Evolutionary conservation across 495 filamentous ascomycete species (phyloP).

Genomic region (Hypoxylon fragiforme): DNA sequence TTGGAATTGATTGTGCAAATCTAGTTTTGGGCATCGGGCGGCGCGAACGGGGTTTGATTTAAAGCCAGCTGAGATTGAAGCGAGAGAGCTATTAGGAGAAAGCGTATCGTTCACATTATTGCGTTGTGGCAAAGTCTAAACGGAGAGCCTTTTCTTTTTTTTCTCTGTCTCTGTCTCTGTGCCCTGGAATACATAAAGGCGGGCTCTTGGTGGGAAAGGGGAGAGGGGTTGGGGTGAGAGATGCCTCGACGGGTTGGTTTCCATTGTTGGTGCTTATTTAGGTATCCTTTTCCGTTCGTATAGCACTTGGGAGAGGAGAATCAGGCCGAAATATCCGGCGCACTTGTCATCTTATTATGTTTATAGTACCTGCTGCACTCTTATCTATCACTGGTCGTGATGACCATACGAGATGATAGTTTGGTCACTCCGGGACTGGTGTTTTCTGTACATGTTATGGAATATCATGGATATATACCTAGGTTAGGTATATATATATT

Average conservation of each 20-base stretch:
- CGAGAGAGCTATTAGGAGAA: conserved; percentile 9
- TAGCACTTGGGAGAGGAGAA: conserved; percentile 7
- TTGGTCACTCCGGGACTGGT: conserved; percentile 15
- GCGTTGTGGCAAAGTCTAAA: too few species aligned
- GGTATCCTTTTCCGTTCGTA: conserved; percentile 10
- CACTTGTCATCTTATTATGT: conserved; percentile 25
- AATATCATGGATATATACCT: background rate
- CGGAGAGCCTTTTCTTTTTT: background rate
- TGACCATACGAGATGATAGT: conserved; percentile 14
- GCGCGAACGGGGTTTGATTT: conserved; percentile 18
- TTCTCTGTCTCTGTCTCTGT: conserved; percentile 7
- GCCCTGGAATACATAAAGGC: conserved; percentile 8
- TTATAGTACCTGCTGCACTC: conserved; percentile 19
- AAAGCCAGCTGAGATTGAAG: conserved; percentile 24
- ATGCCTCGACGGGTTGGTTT: conserved; percentile 4
- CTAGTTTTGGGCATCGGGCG: conserved; percentile 28
- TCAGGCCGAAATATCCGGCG: conserved; percentile 17
- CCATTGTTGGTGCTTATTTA: background rate
- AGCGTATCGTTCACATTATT: too few species aligned
- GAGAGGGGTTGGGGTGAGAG: conserved; percentile 6
- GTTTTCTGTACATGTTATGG: conserved; percentile 13
- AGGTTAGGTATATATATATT: too few species aligned
- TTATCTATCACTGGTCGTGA: conserved; percentile 5
- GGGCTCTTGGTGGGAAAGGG: background rate
- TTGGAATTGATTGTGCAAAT: conserved; percentile 24